Base-by-base conservation (phyloP, 306 rosid genomes). In the Aeschynomene evenia region DNA sequence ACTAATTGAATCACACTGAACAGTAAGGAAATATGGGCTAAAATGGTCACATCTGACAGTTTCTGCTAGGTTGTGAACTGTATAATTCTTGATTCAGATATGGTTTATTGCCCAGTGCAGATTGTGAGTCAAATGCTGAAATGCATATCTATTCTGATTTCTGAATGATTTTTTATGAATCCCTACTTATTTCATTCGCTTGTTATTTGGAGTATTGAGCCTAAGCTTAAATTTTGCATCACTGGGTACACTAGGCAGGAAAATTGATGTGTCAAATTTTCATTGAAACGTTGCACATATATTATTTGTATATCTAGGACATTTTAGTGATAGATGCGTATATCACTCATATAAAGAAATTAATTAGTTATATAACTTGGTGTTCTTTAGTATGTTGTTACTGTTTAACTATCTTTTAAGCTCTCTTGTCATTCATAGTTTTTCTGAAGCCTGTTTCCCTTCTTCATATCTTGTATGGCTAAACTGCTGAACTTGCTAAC, bases 401-500 rank as follows among this genome's bases (percentile, higher is more conserved):
- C 14, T 48, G 46, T 16, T 22, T 57, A 61, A 72, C 66, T 31
- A 42, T 66, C 55, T 45, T 52, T 73, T 63, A n/a, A 23, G 36
- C 50, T 28, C 34, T 64, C 68, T 19, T n/a, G 36, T 62, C 26
- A 52, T 21, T 48, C 12, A 21, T 61, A 9, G 12, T 60, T 31
- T 20, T 42, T 70, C 34, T 7, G 59, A 29, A 52, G 52, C 29
- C 52, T 60, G 29, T 45, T 73, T 73, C 72, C 59, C 42, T 28
- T 2, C 33, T 23, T 28, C 58, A 48, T 77, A 29, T 63, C 37
- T 40, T n/a, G n/a, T n/a, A n/a, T n/a, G n/a, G n/a, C n/a, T n/a
- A n/a, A 73, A 63, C 36, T 50, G 73, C 58, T 15, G 18, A 75
- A 70, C 29, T 49, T 46, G 50, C 62, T 68, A 50, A 14, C 69